Evolutionary conservation across 805 yeast species (phyloP), one percentile per base, ranked within the genome.

Genomic region (Candida patagonica): DNA sequence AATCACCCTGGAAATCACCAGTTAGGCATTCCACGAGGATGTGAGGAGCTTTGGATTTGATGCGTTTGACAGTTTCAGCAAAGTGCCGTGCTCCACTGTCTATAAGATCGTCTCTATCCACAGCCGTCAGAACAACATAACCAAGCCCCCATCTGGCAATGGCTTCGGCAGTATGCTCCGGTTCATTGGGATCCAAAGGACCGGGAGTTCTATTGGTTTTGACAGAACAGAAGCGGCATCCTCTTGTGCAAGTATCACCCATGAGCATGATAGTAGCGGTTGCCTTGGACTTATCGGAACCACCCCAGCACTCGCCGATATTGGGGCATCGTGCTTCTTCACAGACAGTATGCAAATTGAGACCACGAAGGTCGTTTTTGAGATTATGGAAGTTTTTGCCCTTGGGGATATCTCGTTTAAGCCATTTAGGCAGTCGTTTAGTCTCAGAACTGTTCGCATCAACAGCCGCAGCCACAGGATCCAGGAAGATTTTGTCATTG

Each of bases 271-370:
- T 92, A 1, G 99, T 92, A 5, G 95, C 95, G 6, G 96, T 86
- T 3, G 98, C 96, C 47, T 86, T 89, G 5, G 89, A 76, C 59
- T 88, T 74, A 52, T 73, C 78, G 53, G 79, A 76, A 23, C 98
- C 98, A 41, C 98, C 97, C 99, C 99, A 92, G 63, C 99, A 92
- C 60, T 92, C 99, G 38, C 97, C 96, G 46, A 92, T 92, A 60
- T 92, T 92, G n/a, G 99, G 99, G 63, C 99, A 92, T 56, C 92
- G 80, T 4, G 98, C 98, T 56, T 92, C 98, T 62, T 92, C 97
- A 63, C 99, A 92, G 23, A 92, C 99, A 0, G 99, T 92, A 26
- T 95, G 81, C 38, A 92, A 67, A 48, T 86, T 85, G 44, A 92
- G 67, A 43, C 94, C 96, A 45, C 86, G 71, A 25, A 92, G 79